These are phyloP conservation scores for Trichosporon coremiiforme DNA, from an alignment of 1,284 basidiomycete genomes.

Conservation along the genomic window DNA sequence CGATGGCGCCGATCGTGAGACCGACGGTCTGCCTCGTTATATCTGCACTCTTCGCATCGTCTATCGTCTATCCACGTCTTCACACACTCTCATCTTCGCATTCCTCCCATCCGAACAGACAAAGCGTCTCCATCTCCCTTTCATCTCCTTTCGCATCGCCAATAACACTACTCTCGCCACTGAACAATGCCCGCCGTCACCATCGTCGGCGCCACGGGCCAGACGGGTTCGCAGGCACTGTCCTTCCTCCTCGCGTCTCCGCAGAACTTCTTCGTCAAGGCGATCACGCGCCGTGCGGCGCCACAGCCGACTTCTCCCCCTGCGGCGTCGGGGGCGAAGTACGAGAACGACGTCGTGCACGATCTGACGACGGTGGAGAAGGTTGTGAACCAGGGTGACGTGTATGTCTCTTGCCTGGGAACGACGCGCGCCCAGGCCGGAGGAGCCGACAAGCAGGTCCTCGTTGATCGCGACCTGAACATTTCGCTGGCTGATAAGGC, in stretches of 20 bases:
- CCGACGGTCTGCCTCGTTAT: not conserved
- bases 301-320: constrained; percentile 21
- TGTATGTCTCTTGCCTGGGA: constrained; percentile 49
- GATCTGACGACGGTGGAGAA: constrained; percentile 32
- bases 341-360: constrained; percentile 37
- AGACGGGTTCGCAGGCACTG: constrained; percentile 48
- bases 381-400: constrained; percentile 33
- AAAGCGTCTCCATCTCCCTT: not conserved
- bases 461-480: constrained; percentile 50
- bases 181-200: constrained; percentile 37
- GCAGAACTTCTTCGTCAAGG: constrained; percentile 42
- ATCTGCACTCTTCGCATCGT: not conserved
- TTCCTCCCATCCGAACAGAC: not conserved
- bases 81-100: not conserved
- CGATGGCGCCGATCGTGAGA: not conserved
- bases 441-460: constrained; percentile 39
- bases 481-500: constrained; percentile 47
- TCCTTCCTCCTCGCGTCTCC: constrained; percentile 39
- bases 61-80: not conserved
- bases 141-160: too few relatives aligned
- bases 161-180: not conserved
- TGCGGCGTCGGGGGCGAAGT: constrained; percentile 30
- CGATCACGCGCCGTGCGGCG: constrained; percentile 45
- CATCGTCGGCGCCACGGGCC: constrained; percentile 52
- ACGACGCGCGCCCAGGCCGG: constrained; percentile 50